Conservation (phyloP, 805 yeast species). For the Pichia nakasei region DNA sequence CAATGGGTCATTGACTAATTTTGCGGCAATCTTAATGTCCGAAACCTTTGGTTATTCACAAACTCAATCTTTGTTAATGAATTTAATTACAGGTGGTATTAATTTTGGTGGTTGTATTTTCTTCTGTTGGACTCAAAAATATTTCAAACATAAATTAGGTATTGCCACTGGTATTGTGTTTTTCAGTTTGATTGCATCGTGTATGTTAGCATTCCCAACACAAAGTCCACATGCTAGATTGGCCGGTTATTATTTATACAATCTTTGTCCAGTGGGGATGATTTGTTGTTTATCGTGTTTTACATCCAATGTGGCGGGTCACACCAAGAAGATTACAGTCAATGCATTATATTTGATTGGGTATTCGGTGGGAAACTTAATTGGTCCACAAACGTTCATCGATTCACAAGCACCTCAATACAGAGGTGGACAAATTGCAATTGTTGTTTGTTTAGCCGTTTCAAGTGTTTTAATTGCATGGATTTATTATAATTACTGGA, state of each 20-base stretch:
- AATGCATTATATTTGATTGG: conserved; percentile 53
- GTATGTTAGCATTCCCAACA: conserved; percentile 17
- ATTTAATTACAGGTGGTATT: conserved; percentile 23
- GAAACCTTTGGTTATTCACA: conserved; percentile 25
- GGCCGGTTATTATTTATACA: conserved; percentile 25
- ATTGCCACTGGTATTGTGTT: conserved; percentile 15
- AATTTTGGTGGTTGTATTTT: conserved; percentile 26
- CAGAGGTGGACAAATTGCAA: conserved; percentile 39
- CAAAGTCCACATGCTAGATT: conserved; percentile 14
- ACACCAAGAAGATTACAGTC: conserved; percentile 57
- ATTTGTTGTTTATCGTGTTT: conserved; percentile 26
- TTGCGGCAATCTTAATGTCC: conserved; percentile 31
- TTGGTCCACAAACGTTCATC: conserved; percentile 68
- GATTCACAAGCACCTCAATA: conserved; percentile 49
- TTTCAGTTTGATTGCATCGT: conserved; percentile 8
- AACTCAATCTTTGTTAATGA: conserved; percentile 18
- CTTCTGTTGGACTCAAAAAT: conserved; percentile 21
- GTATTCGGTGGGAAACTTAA: conserved; percentile 58
- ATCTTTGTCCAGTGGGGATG: conserved; percentile 20
- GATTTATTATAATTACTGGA: conserved; percentile 13
- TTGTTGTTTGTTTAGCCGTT: conserved; percentile 28
- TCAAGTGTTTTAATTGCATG: conserved; percentile 14
- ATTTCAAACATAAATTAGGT: conserved; percentile 19
- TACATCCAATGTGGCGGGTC: conserved; percentile 56
- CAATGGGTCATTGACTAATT: conserved; percentile 36